Base-by-base conservation (phyloP, 345 rosid species). In the Bretschneidera sinensis region DNA sequence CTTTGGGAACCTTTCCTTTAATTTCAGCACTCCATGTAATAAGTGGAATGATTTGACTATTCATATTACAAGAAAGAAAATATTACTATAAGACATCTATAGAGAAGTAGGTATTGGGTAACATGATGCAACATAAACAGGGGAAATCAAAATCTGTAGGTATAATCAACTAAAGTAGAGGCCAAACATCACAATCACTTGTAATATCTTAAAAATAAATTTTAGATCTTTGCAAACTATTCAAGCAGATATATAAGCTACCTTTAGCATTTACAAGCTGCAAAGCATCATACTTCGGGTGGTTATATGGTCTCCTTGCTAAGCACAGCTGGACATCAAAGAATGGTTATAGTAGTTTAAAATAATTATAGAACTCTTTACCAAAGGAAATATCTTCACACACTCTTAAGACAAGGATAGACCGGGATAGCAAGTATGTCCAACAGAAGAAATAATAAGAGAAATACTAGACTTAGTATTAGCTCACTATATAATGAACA, bases 191-290 rank as follows among this genome's bases (percentile, higher is more conserved):
- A 57, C 21, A 20, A 51, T 31, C 43, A 57, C 14, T 57, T 18
- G 24, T 17, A 43, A 17, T 64, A 60, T 35, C 43, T 24, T 17
- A 31, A 24, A n/a, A 58, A 22, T 1, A 39, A 39, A 9, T 39
- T 9, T 39, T 39, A 13, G 16, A 39, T 5, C 45, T 7, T 39
- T 11, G 45, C 18, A 24, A 22, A 28, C 60, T 13, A 62, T 58
- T 15, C 24, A 60, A 23, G 18, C 43, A 61, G 17, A 48, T 19
- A 14, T 15, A 56, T 24, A 60, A 47, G 55, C 65, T 78, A 92
- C 96, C 86, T 79, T 79, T 63, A 55, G 67, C 54, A 81, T 66
- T 76, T 58, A 68, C 66, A 31, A 58, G 72, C 51, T 63, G 78
- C 67, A 54, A 72, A 70, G 69, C 54, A 72, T 66, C 71, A 71